A percentile compares a stretch with the other conserved stretches of the same genome.
Evolutionary conservation across 805 yeast genomes (phyloP).

Genomic region (Zygoascus bituminiphila): DNA sequence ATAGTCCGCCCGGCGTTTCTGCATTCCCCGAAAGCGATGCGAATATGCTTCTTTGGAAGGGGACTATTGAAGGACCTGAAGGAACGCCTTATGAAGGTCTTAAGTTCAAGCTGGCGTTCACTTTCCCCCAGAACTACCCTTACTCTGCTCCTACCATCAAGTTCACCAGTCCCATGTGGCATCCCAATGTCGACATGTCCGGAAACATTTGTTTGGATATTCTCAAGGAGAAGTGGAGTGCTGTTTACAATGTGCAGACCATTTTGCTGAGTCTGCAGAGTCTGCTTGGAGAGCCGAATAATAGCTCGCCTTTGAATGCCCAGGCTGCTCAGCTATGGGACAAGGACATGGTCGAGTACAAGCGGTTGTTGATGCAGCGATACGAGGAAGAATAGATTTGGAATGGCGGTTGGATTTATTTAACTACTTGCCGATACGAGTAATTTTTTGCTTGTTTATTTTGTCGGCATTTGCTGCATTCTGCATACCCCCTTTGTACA

Average conservation of each 20-base stretch:
- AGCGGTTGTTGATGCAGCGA: constrained; percentile 30
- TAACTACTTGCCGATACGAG: too few relatives aligned
- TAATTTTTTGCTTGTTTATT: too few relatives aligned
- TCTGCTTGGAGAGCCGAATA: constrained; percentile 56
- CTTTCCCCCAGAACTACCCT: constrained; percentile 50
- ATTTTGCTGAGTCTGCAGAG: constrained; percentile 51
- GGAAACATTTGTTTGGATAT: constrained; percentile 62
- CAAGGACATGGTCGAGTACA: constrained; percentile 35
- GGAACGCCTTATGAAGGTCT: constrained; percentile 51
- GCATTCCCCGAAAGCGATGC: constrained; percentile 49
- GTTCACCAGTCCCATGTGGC: constrained; percentile 55
- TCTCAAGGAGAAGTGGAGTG: constrained; percentile 58
- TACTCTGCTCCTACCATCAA: constrained; percentile 48
- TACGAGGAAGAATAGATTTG: constrained; percentile 28
- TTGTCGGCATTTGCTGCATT: too few relatives aligned
- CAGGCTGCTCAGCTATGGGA: constrained; percentile 53
- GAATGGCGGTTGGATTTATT: not conserved
- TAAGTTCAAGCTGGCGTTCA: constrained; percentile 41
- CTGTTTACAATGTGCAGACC: constrained; percentile 53
- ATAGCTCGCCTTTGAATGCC: constrained; percentile 45
- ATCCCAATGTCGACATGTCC: constrained; percentile 55
- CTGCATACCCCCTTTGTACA: too few relatives aligned
- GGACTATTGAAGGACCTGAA: constrained; percentile 48
- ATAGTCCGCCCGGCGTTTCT: constrained; percentile 41
- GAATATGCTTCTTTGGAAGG: constrained; percentile 49